phyloP scores from a whole-genome alignment of 257 asterid genomes.

The Przewalskia tangutica region DNA sequence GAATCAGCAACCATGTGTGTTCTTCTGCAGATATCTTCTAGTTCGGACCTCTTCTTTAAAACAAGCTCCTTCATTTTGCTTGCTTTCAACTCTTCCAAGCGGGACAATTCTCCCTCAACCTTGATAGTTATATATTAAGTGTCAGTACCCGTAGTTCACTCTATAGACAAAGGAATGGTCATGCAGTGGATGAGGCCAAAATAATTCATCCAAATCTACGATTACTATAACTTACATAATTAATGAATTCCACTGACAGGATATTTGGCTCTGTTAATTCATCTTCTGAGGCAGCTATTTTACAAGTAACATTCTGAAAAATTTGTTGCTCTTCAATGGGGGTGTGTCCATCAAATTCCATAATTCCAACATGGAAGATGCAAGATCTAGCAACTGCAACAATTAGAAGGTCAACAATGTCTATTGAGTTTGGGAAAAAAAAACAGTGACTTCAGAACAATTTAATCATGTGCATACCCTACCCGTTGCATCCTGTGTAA shows the following conservation, averaged over 20 bases:
- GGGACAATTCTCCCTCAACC: slow-evolving; percentile 83
- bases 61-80: slow-evolving; percentile 98
- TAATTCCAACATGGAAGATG: slow-evolving; percentile 76
- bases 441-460: background rate
- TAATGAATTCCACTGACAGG: slow-evolving; percentile 61
- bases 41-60: slow-evolving; percentile 79
- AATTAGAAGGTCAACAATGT: slow-evolving; percentile 12
- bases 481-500: slow-evolving; percentile 86
- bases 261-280: slow-evolving; percentile 80
- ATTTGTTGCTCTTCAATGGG: slow-evolving; percentile 80
- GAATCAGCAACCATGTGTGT: slow-evolving; percentile 69
- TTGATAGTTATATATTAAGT: slow-evolving; percentile 17
- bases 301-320: slow-evolving; percentile 81
- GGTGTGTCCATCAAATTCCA: slow-evolving; percentile 99
- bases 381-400: slow-evolving; percentile 76
- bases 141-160: slow-evolving; percentile 1
- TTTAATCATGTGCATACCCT: slow-evolving; percentile 34
- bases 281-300: slow-evolving; percentile 78
- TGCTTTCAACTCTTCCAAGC: slow-evolving; percentile 78
- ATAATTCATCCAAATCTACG: background rate
- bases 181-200: background rate
- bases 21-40: slow-evolving; percentile 76
- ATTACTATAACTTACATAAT: slow-evolving; percentile 40
- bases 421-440: background rate
- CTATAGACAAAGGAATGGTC: background rate